These are phyloP conservation scores for Schrenkiella parvula DNA, from an alignment of 345 rosid species.

Conservation along the genomic window DNA sequence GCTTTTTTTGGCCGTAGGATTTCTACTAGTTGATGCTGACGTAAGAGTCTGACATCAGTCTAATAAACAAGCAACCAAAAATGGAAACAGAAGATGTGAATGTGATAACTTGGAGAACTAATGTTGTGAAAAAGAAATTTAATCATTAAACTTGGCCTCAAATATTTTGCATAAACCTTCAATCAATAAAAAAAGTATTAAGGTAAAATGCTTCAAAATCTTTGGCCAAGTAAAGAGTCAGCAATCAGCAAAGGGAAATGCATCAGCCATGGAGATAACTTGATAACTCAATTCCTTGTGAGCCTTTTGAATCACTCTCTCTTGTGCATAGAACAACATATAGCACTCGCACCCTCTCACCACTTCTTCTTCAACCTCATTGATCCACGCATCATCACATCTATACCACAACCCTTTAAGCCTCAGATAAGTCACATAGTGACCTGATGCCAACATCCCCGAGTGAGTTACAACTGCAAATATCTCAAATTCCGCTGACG, in stretches of 20 bases:
- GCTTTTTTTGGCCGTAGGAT: not conserved
- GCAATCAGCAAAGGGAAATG: slow-evolving; percentile 48
- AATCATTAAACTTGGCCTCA: slow-evolving; percentile 24
- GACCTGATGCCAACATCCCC: slow-evolving; percentile 85
- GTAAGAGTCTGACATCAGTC: not conserved
- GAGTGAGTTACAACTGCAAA: slow-evolving; percentile 84
- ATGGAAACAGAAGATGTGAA: not conserved
- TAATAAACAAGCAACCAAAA: not conserved
- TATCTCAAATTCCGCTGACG: slow-evolving; percentile 64
- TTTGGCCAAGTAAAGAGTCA: slow-evolving; percentile 41
- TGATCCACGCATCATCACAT: slow-evolving; percentile 94
- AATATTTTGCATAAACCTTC: slow-evolving; percentile 31
- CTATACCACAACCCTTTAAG: slow-evolving; percentile 74
- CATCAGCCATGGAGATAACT: slow-evolving; percentile 32
- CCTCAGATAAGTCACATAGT: slow-evolving; percentile 74
- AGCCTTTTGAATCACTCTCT: slow-evolving; percentile 43
- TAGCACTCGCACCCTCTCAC: slow-evolving; percentile 90
- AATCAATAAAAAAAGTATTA: slow-evolving; percentile 20
- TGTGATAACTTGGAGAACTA: not conserved
- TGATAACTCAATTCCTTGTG: slow-evolving; percentile 35
- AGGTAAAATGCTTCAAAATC: slow-evolving; percentile 28
- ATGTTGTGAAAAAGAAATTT: not conserved
- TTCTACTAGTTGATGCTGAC: not conserved
- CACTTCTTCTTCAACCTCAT: slow-evolving; percentile 71
- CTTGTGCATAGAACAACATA: slow-evolving; percentile 86